These are phyloP conservation scores for Penicillium sp. DNA, from an alignment of 2,329 filamentous ascomycete species.

Conservation along the genomic window DNA sequence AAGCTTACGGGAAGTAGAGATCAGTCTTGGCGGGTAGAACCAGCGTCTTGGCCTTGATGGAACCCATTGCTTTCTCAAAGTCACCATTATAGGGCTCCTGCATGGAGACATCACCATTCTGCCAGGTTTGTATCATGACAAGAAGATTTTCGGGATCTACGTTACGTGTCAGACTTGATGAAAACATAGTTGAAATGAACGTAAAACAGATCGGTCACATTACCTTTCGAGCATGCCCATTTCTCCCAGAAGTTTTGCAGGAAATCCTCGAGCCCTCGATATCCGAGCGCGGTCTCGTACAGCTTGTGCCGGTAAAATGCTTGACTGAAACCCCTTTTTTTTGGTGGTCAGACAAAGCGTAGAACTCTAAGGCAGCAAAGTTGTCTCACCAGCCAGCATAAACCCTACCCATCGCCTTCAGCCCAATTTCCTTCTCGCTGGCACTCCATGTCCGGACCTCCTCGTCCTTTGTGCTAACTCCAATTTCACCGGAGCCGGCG, in stretches of 20 bases:
- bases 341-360: slow-evolving; percentile 1
- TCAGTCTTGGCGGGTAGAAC: slow-evolving; percentile 72
- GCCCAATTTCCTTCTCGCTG: slow-evolving; percentile 54
- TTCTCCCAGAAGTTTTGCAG: slow-evolving; percentile 73
- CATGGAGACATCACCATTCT: slow-evolving; percentile 66
- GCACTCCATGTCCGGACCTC: slow-evolving; percentile 51
- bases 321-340: slow-evolving; percentile 68
- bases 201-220: background rate
- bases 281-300: slow-evolving; percentile 65
- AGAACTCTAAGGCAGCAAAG: background rate
- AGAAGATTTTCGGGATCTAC: slow-evolving; percentile 71
- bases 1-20: slow-evolving; percentile 71
- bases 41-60: slow-evolving; percentile 69
- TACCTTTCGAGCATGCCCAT: slow-evolving; percentile 68
- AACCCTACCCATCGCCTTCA: slow-evolving; percentile 70
- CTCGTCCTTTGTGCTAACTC: slow-evolving; percentile 37
- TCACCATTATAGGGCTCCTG: slow-evolving; percentile 68
- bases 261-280: slow-evolving; percentile 68
- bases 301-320: slow-evolving; percentile 71
- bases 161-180: background rate
- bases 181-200: background rate
- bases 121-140: slow-evolving; percentile 76
- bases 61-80: slow-evolving; percentile 63
- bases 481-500: slow-evolving; percentile 51
- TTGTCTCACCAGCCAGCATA: slow-evolving; percentile 66